Evolutionary conservation across 2,329 filamentous ascomycete genomes (phyloP).

Genomic region (Cladosporium cucumerinum): DNA sequence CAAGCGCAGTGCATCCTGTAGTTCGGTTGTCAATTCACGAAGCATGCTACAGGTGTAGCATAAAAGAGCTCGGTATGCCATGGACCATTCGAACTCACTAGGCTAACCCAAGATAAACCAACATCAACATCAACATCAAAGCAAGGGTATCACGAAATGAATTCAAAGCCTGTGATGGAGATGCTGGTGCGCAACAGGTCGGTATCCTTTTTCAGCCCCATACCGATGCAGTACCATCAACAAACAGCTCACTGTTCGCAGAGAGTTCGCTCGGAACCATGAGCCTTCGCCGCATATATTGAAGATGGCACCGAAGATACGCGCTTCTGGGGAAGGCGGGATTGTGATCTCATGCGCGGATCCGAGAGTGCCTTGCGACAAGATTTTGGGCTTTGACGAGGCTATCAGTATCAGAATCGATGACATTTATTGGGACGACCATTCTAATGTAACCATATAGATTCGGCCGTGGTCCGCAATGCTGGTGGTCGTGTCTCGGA

Average conservation of each 20-base stretch:
- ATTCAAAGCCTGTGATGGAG: neutral
- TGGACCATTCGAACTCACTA: neutral
- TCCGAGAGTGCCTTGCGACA: conserved; percentile 12
- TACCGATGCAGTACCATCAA: too few relatives aligned
- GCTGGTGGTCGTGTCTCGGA: conserved; percentile 18
- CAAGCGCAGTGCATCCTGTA: neutral
- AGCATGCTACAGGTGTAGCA: neutral
- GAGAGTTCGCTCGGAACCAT: neutral
- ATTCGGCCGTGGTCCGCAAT: conserved; percentile 19
- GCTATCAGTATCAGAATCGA: neutral
- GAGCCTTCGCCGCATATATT: neutral
- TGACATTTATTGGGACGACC: too few relatives aligned
- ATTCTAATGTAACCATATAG: neutral
- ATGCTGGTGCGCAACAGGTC: neutral
- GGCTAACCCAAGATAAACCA: neutral
- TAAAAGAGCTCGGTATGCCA: neutral
- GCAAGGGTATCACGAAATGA: neutral
- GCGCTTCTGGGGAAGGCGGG: conserved; percentile 6
- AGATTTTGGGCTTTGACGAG: conserved; percentile 14
- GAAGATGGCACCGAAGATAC: neutral
- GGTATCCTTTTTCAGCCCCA: neutral
- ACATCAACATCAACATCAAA: neutral
- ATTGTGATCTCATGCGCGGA: conserved; percentile 16
- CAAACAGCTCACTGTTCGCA: neutral
- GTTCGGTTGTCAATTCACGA: neutral